Evolutionary conservation across 352 stramenopile genomes (phyloP), one percentile per base, ranked within the genome.

Genomic region (Albugo candida): DNA sequence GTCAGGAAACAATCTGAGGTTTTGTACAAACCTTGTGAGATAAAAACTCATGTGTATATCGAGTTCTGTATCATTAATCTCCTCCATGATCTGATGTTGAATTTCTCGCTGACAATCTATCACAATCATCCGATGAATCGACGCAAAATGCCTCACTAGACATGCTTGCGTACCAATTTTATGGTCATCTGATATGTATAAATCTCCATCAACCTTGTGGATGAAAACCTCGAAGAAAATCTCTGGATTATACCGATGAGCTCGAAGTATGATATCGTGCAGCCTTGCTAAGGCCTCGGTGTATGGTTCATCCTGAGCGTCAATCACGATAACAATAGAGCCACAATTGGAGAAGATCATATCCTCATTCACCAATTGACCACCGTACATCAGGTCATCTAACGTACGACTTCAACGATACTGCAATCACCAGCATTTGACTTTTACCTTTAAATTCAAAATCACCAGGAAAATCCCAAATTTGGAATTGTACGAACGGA

Each of bases 161-260:
- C 8, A 10, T 31, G 46, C 13, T 16, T 53, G 19, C 56, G 19
- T 54, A 83, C 70, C 94, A 46, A 97, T 96, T 65, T 98, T 98
- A 62, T 96, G 88, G 64, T 99, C 94, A 55, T 98, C 93, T 45
- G 81, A 97, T 19, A 98, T 70, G 64, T 98, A 98, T 5, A 98
- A 61, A 55, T 99, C 95, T 27, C 95, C 95, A 60, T 98, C 95
- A 8, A 98, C 93, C 63, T 97, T 97, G 81, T 99, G 95, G 48
- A 99, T 97, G 60, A 99, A 98, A 17, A 99, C 92, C 58, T 98
- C 93, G 51, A 98, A 92, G 36, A 89, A 72, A 55, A 99, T 96
- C 51, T 92, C 77, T 11, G 93, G 91, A 60, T 98, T 98, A 63
- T 95, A 88, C 17, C 64, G 58, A 49, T 94, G 79, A 31, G 81